Percentiles rank a stretch among this genome's conserved stretches.
phyloP scores from a whole-genome alignment of 108 stramenopile species.

The Cyclotella sp. region DNA sequence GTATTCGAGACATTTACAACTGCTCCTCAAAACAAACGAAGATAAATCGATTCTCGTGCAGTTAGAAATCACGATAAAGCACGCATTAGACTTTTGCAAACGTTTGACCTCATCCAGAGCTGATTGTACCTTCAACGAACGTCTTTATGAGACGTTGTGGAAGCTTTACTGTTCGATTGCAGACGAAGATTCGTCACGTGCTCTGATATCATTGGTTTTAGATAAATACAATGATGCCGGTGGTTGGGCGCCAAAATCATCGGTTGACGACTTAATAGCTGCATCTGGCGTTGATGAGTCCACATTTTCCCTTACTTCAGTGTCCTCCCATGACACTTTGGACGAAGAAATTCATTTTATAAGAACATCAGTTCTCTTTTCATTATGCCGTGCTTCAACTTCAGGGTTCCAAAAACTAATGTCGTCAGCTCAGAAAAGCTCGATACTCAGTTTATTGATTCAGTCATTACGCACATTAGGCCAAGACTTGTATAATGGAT shows the following conservation, averaged over 20 bases:
- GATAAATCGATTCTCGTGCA: constrained; percentile 20
- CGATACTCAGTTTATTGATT: constrained; percentile 15
- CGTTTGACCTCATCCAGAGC: background rate
- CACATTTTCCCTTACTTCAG: constrained; percentile 25
- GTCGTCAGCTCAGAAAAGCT: constrained; percentile 15
- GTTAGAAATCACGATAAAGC: constrained; percentile 22
- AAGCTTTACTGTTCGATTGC: constrained; percentile 26
- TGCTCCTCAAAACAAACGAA: constrained; percentile 18
- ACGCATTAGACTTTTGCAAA: constrained; percentile 21
- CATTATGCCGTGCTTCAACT: constrained; percentile 14
- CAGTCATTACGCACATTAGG: constrained; percentile 31
- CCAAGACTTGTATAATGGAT: constrained; percentile 32
- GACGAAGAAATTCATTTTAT: constrained; percentile 25
- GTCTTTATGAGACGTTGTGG: constrained; percentile 15
- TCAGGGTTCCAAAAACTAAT: constrained; percentile 4
- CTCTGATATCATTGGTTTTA: constrained; percentile 27
- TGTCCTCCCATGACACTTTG: constrained; percentile 29
- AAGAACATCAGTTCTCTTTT: constrained; percentile 14
- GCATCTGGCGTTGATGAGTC: constrained; percentile 1
- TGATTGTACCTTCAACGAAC: background rate
- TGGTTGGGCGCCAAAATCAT: constrained; percentile 12
- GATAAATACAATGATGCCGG: constrained; percentile 3
- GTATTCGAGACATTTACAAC: constrained; percentile 28
- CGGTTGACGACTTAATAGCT: background rate
- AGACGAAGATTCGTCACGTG: constrained; percentile 34